Conservation (phyloP, 257 asterid genomes). For the Nemophila menziesii region DNA sequence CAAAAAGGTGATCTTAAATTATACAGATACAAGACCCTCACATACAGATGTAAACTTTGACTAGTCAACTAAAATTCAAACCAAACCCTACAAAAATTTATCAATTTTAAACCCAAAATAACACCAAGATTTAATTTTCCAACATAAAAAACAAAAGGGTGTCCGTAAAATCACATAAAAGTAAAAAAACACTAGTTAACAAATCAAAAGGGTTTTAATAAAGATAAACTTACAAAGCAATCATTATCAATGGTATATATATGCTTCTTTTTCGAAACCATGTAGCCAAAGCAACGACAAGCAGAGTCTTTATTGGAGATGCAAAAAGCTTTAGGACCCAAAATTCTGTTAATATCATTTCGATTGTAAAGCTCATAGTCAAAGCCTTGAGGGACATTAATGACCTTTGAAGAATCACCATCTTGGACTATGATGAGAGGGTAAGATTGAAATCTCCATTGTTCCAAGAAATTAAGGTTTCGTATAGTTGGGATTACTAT, state of each 20-base stretch:
- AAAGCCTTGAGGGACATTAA: constrained; percentile 11
- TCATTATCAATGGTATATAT: constrained; percentile 14
- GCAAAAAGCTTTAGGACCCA: constrained; percentile 12
- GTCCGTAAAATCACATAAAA: neutral
- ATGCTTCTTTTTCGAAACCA: constrained; percentile 18
- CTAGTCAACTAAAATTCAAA: neutral
- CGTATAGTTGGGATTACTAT: constrained; percentile 13
- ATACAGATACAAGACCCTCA: no score
- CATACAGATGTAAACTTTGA: constrained; percentile 1
- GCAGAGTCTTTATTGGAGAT: constrained; percentile 16
- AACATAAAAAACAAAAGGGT: neutral
- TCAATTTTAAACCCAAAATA: constrained; percentile 3
- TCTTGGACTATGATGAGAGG: constrained; percentile 15
- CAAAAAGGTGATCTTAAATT: no score
- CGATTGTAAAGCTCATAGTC: constrained; percentile 13
- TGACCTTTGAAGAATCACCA: constrained; percentile 15
- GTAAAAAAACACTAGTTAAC: neutral
- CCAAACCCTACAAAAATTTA: neutral
- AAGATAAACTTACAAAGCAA: constrained; percentile 7
- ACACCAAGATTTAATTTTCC: constrained; percentile 10
- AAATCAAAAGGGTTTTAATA: neutral
- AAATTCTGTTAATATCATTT: constrained; percentile 14
- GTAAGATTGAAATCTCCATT: constrained; percentile 12
- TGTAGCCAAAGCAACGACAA: constrained; percentile 17
- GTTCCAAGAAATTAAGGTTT: constrained; percentile 14